These are phyloP conservation scores for Sporothrix luriei DNA, from an alignment of 2,329 filamentous ascomycete species.

Conservation along the genomic window DNA sequence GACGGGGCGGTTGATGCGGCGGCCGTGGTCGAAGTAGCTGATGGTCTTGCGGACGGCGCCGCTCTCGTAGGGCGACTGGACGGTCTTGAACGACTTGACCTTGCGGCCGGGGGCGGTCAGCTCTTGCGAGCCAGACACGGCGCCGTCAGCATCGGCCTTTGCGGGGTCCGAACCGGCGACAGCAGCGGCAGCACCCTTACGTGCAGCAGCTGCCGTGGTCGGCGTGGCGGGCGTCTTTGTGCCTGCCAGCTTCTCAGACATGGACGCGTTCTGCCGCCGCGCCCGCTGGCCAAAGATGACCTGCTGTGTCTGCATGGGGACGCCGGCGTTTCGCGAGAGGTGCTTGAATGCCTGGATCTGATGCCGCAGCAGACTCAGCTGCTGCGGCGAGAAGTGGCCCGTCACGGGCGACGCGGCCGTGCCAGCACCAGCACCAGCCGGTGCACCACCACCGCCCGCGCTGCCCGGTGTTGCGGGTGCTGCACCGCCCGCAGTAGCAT, in stretches of 20 bases:
- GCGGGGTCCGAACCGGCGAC: slow-evolving; percentile 49
- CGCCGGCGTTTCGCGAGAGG: slow-evolving; percentile 80
- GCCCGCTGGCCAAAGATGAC: slow-evolving; percentile 76
- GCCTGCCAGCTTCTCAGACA: slow-evolving; percentile 50
- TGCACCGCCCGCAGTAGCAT: neutral
- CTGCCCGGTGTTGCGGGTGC: slow-evolving; percentile 27
- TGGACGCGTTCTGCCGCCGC: slow-evolving; percentile 60
- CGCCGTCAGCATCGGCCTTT: slow-evolving; percentile 43
- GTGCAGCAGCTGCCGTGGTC: neutral
- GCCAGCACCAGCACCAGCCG: neutral
- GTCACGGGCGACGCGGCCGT: slow-evolving; percentile 42
- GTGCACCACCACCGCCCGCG: slow-evolving; percentile 8
- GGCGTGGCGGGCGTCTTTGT: slow-evolving; percentile 29
- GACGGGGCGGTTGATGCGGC: slow-evolving; percentile 73
- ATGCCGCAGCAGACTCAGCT: slow-evolving; percentile 74
- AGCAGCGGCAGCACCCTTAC: slow-evolving; percentile 37
- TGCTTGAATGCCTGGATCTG: slow-evolving; percentile 93
- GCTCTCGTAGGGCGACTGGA: slow-evolving; percentile 71
- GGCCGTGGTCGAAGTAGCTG: slow-evolving; percentile 76
- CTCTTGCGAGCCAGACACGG: slow-evolving; percentile 40
- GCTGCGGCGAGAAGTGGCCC: slow-evolving; percentile 73
- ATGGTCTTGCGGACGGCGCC: slow-evolving; percentile 61
- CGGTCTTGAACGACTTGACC: slow-evolving; percentile 65
- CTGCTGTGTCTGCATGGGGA: slow-evolving; percentile 78
- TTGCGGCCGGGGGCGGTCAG: slow-evolving; percentile 45